A percentile compares a stretch with the other conserved stretches of the same genome.
These are phyloP conservation scores for Cercophora samala DNA, from an alignment of 495 filamentous ascomycete genomes.

Conservation along the genomic window DNA sequence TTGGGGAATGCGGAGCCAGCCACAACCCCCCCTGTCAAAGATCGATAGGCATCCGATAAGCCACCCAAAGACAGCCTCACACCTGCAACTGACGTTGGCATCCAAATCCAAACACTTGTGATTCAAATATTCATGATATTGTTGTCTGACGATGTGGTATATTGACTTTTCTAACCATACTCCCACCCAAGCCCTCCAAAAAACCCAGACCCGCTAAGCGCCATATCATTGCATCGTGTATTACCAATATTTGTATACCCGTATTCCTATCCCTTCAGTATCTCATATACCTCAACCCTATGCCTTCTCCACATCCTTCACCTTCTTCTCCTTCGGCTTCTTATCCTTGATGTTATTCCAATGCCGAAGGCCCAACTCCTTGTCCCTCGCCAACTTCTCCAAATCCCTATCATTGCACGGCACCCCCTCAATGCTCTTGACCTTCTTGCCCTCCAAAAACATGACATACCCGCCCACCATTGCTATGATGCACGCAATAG, in stretches of 20 bases:
- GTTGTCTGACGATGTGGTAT: background rate
- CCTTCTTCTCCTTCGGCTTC: conserved; percentile 43
- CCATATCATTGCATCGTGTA: background rate
- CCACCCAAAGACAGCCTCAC: background rate
- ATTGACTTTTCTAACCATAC: background rate
- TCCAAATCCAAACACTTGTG: background rate
- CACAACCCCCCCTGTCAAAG: background rate
- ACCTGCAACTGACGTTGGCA: background rate
- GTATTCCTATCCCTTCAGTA: too few species aligned
- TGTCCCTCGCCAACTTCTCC: conserved; percentile 44
- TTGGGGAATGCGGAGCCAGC: background rate
- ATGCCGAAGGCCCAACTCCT: conserved; percentile 48
- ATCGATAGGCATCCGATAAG: background rate
- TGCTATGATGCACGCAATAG: conserved; percentile 63
- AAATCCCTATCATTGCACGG: conserved; percentile 44
- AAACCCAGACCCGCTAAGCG: background rate
- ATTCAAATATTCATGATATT: background rate
- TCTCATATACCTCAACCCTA: background rate
- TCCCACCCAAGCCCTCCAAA: too few species aligned
- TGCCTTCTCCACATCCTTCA: conserved; percentile 18
- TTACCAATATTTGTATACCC: background rate
- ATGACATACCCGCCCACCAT: conserved; percentile 66
- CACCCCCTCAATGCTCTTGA: conserved; percentile 66
- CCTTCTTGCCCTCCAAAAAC: conserved; percentile 60
- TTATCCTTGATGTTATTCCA: conserved; percentile 55